These are phyloP conservation scores for Taphrina populina DNA, from an alignment of 1,139 yeast species.

Conservation along the genomic window DNA sequence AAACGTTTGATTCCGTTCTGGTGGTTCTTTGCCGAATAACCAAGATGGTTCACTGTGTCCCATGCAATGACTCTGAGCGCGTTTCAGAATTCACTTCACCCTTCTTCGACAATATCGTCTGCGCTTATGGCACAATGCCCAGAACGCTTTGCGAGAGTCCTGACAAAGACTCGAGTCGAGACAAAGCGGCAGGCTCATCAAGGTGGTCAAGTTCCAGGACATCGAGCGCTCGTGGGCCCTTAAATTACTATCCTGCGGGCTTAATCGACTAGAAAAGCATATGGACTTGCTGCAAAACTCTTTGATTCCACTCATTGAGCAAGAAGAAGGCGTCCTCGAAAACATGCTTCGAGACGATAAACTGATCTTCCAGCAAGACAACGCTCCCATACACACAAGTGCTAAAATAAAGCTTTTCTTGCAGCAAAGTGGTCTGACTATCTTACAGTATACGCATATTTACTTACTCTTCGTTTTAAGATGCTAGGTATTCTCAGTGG, in stretches of 20 bases:
- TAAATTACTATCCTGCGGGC: slow-evolving; percentile 3
- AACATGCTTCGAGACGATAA: neutral
- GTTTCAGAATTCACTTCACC: neutral
- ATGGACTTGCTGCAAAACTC: neutral
- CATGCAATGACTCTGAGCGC: neutral
- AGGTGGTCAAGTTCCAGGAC: too few relatives aligned
- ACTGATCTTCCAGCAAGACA: slow-evolving; percentile 7
- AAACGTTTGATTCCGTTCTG: slow-evolving; percentile 20
- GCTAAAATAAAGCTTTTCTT: neutral
- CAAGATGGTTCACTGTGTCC: slow-evolving; percentile 24
- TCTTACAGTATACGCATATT: too few relatives aligned
- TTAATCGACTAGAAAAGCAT: slow-evolving; percentile 1
- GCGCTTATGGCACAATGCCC: too few relatives aligned
- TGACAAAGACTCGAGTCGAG: too few relatives aligned
- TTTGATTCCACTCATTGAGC: slow-evolving; percentile 3
- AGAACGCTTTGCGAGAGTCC: too few relatives aligned
- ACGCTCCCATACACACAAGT: slow-evolving; percentile 15
- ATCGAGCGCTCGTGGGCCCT: slow-evolving; percentile 5
- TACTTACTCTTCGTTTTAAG: too few relatives aligned
- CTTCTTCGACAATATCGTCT: too few relatives aligned
- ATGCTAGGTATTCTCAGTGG: too few relatives aligned
- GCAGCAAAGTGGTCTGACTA: slow-evolving; percentile 4
- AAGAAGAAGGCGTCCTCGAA: slow-evolving; percentile 5
- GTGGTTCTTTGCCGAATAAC: slow-evolving; percentile 32
- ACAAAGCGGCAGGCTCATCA: too few relatives aligned